These are phyloP conservation scores for Alternaria postmessia DNA, from an alignment of 2,329 filamentous ascomycete species.

Conservation along the genomic window DNA sequence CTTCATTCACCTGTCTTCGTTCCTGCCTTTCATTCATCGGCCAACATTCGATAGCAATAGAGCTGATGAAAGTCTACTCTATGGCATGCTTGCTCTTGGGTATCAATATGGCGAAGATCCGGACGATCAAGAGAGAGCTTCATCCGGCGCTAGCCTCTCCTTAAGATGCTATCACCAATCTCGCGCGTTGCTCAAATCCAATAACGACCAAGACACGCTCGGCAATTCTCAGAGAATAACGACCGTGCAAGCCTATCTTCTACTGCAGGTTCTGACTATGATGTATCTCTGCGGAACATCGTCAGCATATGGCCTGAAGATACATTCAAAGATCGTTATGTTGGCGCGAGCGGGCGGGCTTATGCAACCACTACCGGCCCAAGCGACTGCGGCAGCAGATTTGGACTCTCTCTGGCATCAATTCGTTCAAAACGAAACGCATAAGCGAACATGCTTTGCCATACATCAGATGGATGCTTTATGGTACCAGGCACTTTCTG, in stretches of 20 bases:
- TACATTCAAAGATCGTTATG: slow-evolving; percentile 31
- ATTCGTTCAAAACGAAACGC: slow-evolving; percentile 21
- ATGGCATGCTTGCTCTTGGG: slow-evolving; percentile 25
- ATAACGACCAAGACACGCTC: slow-evolving; percentile 14
- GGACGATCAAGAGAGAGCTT: slow-evolving; percentile 12
- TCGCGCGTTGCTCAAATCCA: slow-evolving; percentile 16
- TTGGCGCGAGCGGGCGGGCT: slow-evolving; percentile 28
- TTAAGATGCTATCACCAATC: slow-evolving; percentile 24
- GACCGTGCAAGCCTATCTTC: slow-evolving; percentile 26
- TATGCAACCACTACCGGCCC: slow-evolving; percentile 20
- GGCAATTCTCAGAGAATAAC: slow-evolving; percentile 3
- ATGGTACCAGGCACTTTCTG: slow-evolving; percentile 35
- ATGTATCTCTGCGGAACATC: slow-evolving; percentile 28
- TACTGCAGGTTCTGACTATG: slow-evolving; percentile 28
- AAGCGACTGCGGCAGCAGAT: slow-evolving; percentile 17
- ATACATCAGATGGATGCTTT: slow-evolving; percentile 32
- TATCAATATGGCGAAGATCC: slow-evolving; percentile 33
- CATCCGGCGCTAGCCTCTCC: slow-evolving; percentile 20
- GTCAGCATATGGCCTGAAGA: slow-evolving; percentile 29
- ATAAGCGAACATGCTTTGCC: slow-evolving; percentile 29
- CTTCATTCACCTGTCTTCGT: slow-evolving; percentile 20
- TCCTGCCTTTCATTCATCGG: slow-evolving; percentile 23
- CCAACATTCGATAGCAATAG: slow-evolving; percentile 22
- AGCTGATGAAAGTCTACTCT: slow-evolving; percentile 15
- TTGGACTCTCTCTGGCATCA: slow-evolving; percentile 28